phyloP scores from a whole-genome alignment of 2,329 filamentous ascomycete genomes.

The Colletotrichum zoysiae region DNA sequence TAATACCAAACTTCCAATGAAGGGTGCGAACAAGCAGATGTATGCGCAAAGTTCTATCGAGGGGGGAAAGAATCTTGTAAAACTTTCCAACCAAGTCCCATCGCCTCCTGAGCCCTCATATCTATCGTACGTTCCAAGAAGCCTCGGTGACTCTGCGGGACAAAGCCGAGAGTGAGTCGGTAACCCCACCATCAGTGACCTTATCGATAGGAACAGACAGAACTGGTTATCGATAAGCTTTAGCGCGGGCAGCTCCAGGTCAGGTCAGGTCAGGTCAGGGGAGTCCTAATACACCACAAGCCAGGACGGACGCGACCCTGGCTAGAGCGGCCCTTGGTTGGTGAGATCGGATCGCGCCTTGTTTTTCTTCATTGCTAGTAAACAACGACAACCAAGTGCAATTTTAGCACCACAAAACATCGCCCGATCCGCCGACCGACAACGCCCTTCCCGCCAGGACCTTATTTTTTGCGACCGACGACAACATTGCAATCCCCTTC shows the following conservation, averaged over 20 bases:
- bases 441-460: slow-evolving; percentile 39
- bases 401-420: slow-evolving; percentile 42
- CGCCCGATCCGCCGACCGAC: slow-evolving; percentile 35
- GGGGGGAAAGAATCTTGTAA: background rate
- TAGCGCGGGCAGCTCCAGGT: slow-evolving; percentile 6
- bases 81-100: background rate
- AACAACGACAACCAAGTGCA: slow-evolving; percentile 42
- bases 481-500: slow-evolving; percentile 16
- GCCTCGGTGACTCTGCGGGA: slow-evolving; percentile 10
- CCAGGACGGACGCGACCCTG: slow-evolving; percentile 36
- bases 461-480: slow-evolving; percentile 22
- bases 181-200: slow-evolving; percentile 31
- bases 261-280: too few species aligned
- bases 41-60: background rate
- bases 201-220: slow-evolving; percentile 34
- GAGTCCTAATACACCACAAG: slow-evolving; percentile 33
- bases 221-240: slow-evolving; percentile 24
- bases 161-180: slow-evolving; percentile 29
- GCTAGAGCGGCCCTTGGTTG: slow-evolving; percentile 36
- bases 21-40: background rate
- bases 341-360: slow-evolving; percentile 42
- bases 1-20: background rate
- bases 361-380: slow-evolving; percentile 43
- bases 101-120: slow-evolving; percentile 6
- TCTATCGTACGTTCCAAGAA: slow-evolving; percentile 31